Base-by-base conservation (phyloP, 768 basidiomycete species). In the Tephrocybe sp. region DNA sequence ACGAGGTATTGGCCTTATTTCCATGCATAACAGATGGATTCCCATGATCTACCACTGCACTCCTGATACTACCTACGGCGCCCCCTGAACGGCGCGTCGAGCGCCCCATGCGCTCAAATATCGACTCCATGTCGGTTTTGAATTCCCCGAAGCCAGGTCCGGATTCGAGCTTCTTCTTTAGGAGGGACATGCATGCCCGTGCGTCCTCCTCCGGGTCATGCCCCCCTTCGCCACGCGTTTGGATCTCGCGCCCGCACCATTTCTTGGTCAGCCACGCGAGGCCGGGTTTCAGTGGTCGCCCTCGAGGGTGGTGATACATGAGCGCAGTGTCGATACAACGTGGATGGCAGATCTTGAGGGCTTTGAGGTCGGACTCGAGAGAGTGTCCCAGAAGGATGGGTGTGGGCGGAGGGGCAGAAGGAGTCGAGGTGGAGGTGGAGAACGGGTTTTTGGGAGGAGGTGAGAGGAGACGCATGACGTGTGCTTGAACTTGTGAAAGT, bases 181-280 rank as follows among this genome's bases (percentile, higher is more conserved):
- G 64, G 26, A 99, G 72, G 53, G 96, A 93, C 9, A 92, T 57
- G 60, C 93, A 94, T 0, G 95, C 89, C 16, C 86, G 74, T 0
- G 96, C 95, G 59, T 98, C 96, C 64, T 98, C 96, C 60, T 94
- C 91, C 2, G 94, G 92, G 55, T 97, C 89, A 65, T 98, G 96
- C 2, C 92, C 92, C 2, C 87, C 88, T 44, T 88, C 87, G 0
- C 91, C 92, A 0, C 80, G 72, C 0, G 78, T 82, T 67, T 98
- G 96, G 38, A 99, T 98, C 59, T 94, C 90, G 45, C 88, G 80
- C 10, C 80, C 81, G 49, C 92, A 86, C 92, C 93, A 98, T 63
- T 92, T 92, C 63, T 90, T 89, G 39, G 92, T 91, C 39, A 99
- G 81, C 93, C 93, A 98, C n/a, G 94, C 94, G 6, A 99, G 78